Conservation (phyloP, 169 alveolate species). For the Blepharisma undulans region DNA sequence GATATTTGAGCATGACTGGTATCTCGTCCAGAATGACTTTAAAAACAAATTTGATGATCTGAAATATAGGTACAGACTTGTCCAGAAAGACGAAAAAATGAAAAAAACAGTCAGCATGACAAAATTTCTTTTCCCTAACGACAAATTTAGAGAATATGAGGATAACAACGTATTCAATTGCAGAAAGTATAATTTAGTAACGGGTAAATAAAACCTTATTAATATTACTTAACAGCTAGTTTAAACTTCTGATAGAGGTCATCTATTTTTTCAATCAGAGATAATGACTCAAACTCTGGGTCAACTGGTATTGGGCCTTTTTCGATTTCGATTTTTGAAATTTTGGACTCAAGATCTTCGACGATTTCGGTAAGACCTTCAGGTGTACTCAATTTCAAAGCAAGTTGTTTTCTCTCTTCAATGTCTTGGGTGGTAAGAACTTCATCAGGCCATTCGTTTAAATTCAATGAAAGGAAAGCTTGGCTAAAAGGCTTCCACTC, state of each 20-base stretch:
- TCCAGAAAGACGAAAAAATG: not conserved
- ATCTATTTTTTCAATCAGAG: constrained; percentile 27
- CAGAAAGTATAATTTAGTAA: not conserved
- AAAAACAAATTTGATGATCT: constrained; percentile 1
- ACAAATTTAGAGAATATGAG: not conserved
- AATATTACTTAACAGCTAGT: not conserved
- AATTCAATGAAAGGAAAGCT: not conserved
- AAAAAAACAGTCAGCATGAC: not conserved
- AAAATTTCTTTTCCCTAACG: not conserved
- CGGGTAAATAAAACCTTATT: not conserved
- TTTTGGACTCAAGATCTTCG: not conserved
- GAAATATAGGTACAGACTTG: not conserved
- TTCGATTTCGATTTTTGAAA: not conserved
- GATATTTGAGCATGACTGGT: constrained; percentile 26
- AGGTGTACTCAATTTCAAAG: not conserved
- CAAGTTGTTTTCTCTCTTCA: not conserved
- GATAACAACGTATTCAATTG: constrained; percentile 34
- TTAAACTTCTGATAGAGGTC: not conserved
- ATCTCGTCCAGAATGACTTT: not conserved
- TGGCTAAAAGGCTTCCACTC: constrained; percentile 26
- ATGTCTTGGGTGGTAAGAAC: not conserved
- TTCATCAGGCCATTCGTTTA: not conserved
- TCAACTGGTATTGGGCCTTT: not conserved
- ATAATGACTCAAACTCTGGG: constrained; percentile 23
- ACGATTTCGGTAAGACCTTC: constrained; percentile 9